Conservation (phyloP, 2,329 filamentous ascomycete genomes). For the Gyromitra esculenta region DNA sequence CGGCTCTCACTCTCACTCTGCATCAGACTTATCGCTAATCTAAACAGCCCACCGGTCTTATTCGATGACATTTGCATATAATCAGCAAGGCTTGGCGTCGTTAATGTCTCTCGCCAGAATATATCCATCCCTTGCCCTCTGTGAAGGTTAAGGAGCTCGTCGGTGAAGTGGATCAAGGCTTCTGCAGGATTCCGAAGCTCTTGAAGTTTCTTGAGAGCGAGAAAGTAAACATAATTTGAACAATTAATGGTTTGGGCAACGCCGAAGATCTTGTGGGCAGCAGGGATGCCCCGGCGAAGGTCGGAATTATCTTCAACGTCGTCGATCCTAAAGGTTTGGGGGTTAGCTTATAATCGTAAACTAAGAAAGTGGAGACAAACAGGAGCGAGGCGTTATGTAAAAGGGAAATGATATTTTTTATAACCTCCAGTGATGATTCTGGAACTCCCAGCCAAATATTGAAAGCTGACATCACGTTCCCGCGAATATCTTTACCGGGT, state of each 20-base stretch:
- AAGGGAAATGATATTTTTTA: no score
- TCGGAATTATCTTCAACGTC: constrained; percentile 85
- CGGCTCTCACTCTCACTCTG: constrained; percentile 71
- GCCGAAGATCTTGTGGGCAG: constrained; percentile 85
- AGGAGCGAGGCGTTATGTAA: no score
- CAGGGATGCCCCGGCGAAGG: constrained; percentile 80
- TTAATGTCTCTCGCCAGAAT: constrained; percentile 86
- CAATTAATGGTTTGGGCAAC: constrained; percentile 89
- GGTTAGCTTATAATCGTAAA: no score
- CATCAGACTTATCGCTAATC: constrained; percentile 86
- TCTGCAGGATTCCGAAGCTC: constrained; percentile 73
- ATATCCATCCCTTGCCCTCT: constrained; percentile 90
- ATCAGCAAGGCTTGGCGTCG: constrained; percentile 84
- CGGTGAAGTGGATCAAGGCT: constrained; percentile 75
- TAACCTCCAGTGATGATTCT: no score
- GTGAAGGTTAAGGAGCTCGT: constrained; percentile 85
- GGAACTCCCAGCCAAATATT: no score
- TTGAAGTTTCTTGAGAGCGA: constrained; percentile 77
- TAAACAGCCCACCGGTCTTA: constrained; percentile 84
- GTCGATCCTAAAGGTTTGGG: constrained; percentile 67
- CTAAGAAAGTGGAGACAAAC: no score
- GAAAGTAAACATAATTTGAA: constrained; percentile 89
- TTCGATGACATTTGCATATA: constrained; percentile 79
- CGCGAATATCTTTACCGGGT: no score
- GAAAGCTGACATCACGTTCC: no score